phyloP scores from a whole-genome alignment of 2,329 filamentous ascomycete species.

The Tetracladium maxilliforme region DNA sequence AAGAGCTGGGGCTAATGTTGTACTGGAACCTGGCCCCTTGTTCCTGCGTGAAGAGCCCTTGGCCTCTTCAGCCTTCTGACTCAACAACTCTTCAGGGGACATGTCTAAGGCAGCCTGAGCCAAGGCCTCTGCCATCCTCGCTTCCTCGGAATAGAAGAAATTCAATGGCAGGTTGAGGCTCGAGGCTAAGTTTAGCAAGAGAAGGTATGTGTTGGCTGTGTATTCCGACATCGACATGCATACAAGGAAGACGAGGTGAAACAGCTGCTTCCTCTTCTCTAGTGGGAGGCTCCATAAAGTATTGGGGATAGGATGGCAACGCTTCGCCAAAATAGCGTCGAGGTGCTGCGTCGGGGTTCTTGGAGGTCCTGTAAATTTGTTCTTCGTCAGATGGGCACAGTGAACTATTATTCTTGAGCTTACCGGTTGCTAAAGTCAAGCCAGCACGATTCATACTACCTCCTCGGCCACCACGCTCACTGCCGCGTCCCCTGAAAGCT shows the following conservation, averaged over 20 bases:
- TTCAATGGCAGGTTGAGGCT: conserved; percentile 54
- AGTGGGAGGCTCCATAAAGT: conserved; percentile 41
- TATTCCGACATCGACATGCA: conserved; percentile 68
- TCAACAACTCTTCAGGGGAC: conserved; percentile 48
- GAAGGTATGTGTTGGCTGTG: conserved; percentile 54
- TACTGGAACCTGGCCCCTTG: too few relatives aligned
- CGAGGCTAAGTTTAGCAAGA: conserved; percentile 56
- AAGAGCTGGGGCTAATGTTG: conserved; percentile 61
- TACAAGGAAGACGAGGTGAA: conserved; percentile 60
- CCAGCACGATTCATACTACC: background rate
- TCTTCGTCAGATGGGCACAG: conserved; percentile 17
- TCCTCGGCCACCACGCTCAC: conserved; percentile 13
- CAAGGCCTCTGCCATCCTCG: conserved; percentile 58
- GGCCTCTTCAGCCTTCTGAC: too few relatives aligned
- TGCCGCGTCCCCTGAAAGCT: conserved; percentile 6
- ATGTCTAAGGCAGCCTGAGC: conserved; percentile 62
- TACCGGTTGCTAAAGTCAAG: background rate
- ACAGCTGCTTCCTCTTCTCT: conserved; percentile 48
- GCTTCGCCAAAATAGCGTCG: conserved; percentile 29
- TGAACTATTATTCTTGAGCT: conserved; percentile 5
- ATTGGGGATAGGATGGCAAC: conserved; percentile 46
- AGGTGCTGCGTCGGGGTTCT: conserved; percentile 26
- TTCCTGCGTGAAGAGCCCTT: too few relatives aligned
- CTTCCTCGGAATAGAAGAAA: conserved; percentile 56
- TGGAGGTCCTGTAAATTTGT: conserved; percentile 10